Evolutionary conservation across 148 eudicot species (phyloP), one percentile per base, ranked within the genome.

Genomic region (Rhododendron mucronatum): DNA sequence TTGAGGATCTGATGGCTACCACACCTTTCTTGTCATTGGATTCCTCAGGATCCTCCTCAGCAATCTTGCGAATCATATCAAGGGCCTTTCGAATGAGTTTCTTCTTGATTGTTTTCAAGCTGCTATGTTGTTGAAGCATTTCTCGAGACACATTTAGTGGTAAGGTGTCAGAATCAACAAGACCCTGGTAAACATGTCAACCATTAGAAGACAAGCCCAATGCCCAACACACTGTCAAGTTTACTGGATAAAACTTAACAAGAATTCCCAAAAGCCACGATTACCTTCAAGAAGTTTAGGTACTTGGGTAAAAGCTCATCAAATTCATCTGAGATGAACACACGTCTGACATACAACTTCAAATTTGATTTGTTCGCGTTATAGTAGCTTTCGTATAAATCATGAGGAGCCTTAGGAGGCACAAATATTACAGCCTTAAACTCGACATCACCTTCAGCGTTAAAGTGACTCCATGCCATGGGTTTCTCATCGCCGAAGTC

Each of bases 51-150:
- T 97, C 99, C 88, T 97, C 99, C 5, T 97, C 99, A 73, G 99
- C 98, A 89, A 97, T 89, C 92, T 90, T 95, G 84, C 99, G 97
- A 88, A 97, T 97, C 99, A 97, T 97, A 89, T 97, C 99, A 87
- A 97, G 98, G 85, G 99, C 99, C 95, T 97, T 97, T 84, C 99
- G 91, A 73, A 97, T 97, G 59, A 97, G 90, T 82, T 97, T 97
- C 93, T 97, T 97, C 91, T 97, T 97, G 79, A 97, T 97, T 80
- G 99, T 97, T 85, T 97, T 97, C 93, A 97, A 93, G 88, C 99
- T 97, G 86, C 98, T 97, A 89, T 97, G 99, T 87, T 94, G 98
- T 90, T 97, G 99, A 90, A 97, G 98, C 99, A 97, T 97, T 93
- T 97, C 99, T 92, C 99, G 90, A 21, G 99, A 97, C 78, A 97